Evolutionary conservation across 257 asterid species (phyloP).

Genomic region (Solanum ossicruentum): DNA sequence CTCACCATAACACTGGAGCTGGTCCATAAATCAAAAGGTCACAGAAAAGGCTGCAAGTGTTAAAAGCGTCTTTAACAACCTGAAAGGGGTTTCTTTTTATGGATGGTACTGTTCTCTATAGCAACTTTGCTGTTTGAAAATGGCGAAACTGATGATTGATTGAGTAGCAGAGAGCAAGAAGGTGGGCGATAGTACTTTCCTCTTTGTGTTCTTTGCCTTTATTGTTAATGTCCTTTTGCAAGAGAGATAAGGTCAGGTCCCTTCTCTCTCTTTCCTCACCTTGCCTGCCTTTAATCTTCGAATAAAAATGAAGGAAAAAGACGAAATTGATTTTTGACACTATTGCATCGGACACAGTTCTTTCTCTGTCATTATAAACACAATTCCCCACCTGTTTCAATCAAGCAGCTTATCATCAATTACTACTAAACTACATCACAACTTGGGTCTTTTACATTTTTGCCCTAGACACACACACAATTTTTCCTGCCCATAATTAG

Average conservation of each 20-base stretch:
- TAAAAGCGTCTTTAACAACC: neutral
- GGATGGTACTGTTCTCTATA: neutral
- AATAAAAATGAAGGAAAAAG: neutral
- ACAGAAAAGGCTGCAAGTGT: neutral
- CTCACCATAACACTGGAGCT: neutral
- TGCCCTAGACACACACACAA: neutral
- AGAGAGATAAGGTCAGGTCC: neutral
- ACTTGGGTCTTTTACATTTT: neutral
- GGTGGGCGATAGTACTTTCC: neutral
- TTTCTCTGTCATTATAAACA: neutral
- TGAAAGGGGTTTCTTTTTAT: neutral
- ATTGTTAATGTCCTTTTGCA: neutral
- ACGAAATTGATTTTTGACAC: neutral
- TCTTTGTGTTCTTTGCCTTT: neutral
- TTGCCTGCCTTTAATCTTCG: neutral
- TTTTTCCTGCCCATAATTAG: neutral
- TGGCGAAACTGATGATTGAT: neutral
- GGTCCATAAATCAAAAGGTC: neutral
- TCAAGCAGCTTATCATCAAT: conserved; percentile 1
- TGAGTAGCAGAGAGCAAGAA: neutral
- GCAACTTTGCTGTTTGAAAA: neutral
- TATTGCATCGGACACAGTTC: neutral
- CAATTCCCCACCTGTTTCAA: neutral
- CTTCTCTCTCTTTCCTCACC: neutral
- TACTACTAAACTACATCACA: neutral